Conservation (phyloP, 2,329 filamentous ascomycete species). For the Metarhizium anisopliae region DNA sequence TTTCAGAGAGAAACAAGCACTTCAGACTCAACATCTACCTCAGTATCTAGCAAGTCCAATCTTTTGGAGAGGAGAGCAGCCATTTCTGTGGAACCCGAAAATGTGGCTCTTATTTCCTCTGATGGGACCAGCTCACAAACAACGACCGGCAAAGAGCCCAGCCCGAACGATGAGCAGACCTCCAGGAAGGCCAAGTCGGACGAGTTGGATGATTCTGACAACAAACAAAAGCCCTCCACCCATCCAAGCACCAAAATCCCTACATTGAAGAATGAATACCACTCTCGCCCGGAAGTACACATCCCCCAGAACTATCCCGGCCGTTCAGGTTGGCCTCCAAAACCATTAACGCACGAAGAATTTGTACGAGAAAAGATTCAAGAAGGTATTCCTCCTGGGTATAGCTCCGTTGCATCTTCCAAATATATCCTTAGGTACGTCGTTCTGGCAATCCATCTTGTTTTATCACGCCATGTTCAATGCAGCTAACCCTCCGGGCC, state of each 20-base stretch:
- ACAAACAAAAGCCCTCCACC: not conserved
- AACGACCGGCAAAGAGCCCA: constrained; percentile 15
- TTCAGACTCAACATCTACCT: not conserved
- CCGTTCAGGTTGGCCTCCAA: constrained; percentile 4
- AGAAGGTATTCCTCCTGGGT: constrained; percentile 41
- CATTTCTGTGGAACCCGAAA: constrained; percentile 5
- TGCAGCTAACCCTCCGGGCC: constrained; percentile 11
- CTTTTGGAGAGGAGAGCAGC: constrained; percentile 10
- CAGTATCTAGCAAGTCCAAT: not conserved
- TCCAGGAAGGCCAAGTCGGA: constrained; percentile 1
- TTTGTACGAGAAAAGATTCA: constrained; percentile 38
- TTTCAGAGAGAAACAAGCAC: not conserved
- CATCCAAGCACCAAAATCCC: not conserved
- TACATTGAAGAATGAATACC: not conserved
- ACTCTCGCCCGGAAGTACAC: not conserved
- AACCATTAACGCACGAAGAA: constrained; percentile 44
- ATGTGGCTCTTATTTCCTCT: constrained; percentile 10
- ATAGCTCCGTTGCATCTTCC: constrained; percentile 31
- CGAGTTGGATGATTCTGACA: not conserved
- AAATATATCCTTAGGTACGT: constrained; percentile 56
- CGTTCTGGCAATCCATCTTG: constrained; percentile 6
- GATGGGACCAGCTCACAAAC: constrained; percentile 19
- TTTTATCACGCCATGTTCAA: constrained; percentile 15
- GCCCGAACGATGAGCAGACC: too few relatives aligned
- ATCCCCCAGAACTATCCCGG: not conserved